Percentiles rank a stretch among this genome's conserved stretches.
phyloP scores from a whole-genome alignment of 2,329 filamentous ascomycete species.

The Neofusicoccum umdonicola region DNA sequence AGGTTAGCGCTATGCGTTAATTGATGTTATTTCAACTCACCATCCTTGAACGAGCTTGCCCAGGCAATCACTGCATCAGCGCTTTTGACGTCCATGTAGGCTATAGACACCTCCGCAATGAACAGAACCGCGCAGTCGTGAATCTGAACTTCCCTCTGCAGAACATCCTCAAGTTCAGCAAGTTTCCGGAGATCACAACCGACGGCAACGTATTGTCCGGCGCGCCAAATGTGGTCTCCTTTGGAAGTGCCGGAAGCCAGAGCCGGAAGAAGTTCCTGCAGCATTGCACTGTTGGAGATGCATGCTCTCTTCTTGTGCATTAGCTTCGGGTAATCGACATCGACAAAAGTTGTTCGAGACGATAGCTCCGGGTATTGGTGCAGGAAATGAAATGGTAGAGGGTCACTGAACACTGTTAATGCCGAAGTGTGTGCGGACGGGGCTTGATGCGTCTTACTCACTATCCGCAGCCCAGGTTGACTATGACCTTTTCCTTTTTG shows the following conservation, averaged over 20 bases:
- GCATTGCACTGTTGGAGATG: slow-evolving; percentile 58
- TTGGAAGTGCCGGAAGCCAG: slow-evolving; percentile 29
- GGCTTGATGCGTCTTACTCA: slow-evolving; percentile 51
- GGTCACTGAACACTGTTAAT: slow-evolving; percentile 61
- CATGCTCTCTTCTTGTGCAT: slow-evolving; percentile 71
- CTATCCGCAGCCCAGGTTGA: slow-evolving; percentile 91
- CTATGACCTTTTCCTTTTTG: slow-evolving; percentile 65
- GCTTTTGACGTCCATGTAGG: slow-evolving; percentile 76
- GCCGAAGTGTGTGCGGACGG: background rate
- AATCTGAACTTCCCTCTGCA: slow-evolving; percentile 60
- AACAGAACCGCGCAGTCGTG: slow-evolving; percentile 67
- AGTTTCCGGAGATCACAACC: slow-evolving; percentile 78
- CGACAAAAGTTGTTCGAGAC: slow-evolving; percentile 66
- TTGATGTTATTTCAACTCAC: slow-evolving; percentile 44
- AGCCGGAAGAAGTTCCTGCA: slow-evolving; percentile 38
- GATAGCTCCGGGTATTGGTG: slow-evolving; percentile 62
- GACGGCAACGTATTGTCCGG: slow-evolving; percentile 71
- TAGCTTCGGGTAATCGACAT: slow-evolving; percentile 81
- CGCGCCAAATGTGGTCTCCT: slow-evolving; percentile 39
- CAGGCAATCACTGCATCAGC: slow-evolving; percentile 75
- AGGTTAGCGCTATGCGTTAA: slow-evolving; percentile 14
- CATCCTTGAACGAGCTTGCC: slow-evolving; percentile 68
- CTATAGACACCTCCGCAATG: slow-evolving; percentile 85
- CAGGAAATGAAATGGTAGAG: slow-evolving; percentile 80
- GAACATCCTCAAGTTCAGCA: slow-evolving; percentile 55